Evolutionary conservation across 345 rosid species (phyloP), one percentile per base, ranked within the genome.

Genomic region (Aethionema arabicum): DNA sequence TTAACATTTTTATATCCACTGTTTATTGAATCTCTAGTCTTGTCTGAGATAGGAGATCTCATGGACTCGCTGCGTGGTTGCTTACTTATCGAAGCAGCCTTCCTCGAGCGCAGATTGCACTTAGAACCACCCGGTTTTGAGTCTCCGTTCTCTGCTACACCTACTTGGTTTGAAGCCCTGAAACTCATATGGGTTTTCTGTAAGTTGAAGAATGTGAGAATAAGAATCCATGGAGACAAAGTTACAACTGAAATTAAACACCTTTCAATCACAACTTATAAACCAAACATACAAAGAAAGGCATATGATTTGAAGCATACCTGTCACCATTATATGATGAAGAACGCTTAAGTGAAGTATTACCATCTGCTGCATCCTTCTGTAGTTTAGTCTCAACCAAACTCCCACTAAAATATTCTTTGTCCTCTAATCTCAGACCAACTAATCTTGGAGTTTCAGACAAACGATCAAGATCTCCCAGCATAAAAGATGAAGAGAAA

Each of bases 251-350:
- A 40, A 47, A 59, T 10, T 11, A 35, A 63, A 10, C 52, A 32
- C 12, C 50, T 41, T 15, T 35, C 27, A 58, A 42, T 3, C 49
- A 30, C 13, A 41, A 3, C 38, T 32, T 33, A 16, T 15, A 43
- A 33, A 7, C 50, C 53, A 43, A 54, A 43, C 30, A 8, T 5
- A 8, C 5, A 21, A 12, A 35, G 32, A 2, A 39, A 21, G 56
- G 30, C 14, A 49, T 29, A 30, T 30, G 31, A 12, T 61, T 36
- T 21, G 15, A 45, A 46, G 32, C 12, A 55, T 59, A 93, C 99
- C 95, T 82, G 90, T 88, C 92, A 36, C 90, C 96, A 78, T 93
- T 90, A 79, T 78, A 93, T 39, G 99, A 90, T 38, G 97, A 90
- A 72, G 99, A 86, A 52, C 95, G 96, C 76, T 93, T 93, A 66